Evolutionary conservation across 345 rosid genomes (phyloP), one percentile per base, ranked within the genome.

Genomic region (Orychophragmus violaceus): DNA sequence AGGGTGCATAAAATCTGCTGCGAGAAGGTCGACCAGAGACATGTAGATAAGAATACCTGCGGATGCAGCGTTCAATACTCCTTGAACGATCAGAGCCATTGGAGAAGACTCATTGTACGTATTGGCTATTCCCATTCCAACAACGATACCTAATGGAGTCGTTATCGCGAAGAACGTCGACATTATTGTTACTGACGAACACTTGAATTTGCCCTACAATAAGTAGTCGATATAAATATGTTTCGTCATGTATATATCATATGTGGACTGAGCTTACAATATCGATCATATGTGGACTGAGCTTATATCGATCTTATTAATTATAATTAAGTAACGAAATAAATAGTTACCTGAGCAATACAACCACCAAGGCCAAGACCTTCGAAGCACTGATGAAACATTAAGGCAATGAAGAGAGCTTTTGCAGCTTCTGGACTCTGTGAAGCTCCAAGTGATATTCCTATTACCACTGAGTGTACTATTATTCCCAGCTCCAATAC

Each of bases 21-120:
- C 89, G 36, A 85, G 80, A 59, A 88, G 86, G 74, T 85, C 89
- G 36, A 88, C 95, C 1, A 88, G 64, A 9, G 91, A 82, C 95
- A 84, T 83, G 57, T 85, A 83, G 9, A 84, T 85, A 13, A 88
- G 74, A 28, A 88, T 84, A 58, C 91, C 91, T 1, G 89, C 83
- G 0, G 87, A 75, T 24, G 86, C 85, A 10, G 91, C 76, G 22
- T 85, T 72, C 3, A 85, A 64, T 1, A 79, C 32, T 3, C 91
- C 95, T 64, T 82, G 80, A 12, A 82, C 78, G 4, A 84, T 74
- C 8, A 84, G 76, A 50, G 89, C 85, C 2, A 29, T 70, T 5
- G 76, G 76, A 62, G 78, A 81, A 30, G 50, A 78, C n/a, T 78
- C 84, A 8, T 78, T 27, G 72, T 86, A 82, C 1, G 39, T n/a